Evolutionary conservation across 2,329 filamentous ascomycete genomes (phyloP).

Genomic region (Diaporthe australafricana): DNA sequence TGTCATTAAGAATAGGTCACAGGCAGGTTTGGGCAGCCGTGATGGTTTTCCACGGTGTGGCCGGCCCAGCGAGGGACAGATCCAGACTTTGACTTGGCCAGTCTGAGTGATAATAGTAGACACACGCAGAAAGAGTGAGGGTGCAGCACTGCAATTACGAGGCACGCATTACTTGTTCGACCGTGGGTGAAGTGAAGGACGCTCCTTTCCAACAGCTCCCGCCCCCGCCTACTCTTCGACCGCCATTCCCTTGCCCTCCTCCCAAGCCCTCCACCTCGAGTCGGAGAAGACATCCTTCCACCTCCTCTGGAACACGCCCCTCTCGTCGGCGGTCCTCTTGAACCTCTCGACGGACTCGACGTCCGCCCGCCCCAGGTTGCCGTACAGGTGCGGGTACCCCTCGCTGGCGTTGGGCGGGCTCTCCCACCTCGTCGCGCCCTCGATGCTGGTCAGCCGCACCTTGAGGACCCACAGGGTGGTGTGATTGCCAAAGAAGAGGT

Average conservation of each 20-base stretch:
- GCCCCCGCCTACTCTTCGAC: background rate
- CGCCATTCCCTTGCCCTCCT: conserved; percentile 6
- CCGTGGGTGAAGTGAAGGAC: background rate
- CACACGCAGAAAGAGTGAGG: background rate
- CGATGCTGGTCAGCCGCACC: conserved; percentile 60
- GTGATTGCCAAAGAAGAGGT: conserved; percentile 55
- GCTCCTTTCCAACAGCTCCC: background rate
- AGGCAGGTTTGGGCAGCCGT: background rate
- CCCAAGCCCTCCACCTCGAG: conserved; percentile 55
- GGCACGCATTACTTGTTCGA: background rate
- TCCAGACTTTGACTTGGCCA: background rate
- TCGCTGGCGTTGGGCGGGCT: conserved; percentile 50
- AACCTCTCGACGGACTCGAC: conserved; percentile 61
- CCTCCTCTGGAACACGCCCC: conserved; percentile 23
- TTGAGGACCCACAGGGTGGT: conserved; percentile 63
- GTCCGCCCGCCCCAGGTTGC: conserved; percentile 65
- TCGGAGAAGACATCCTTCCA: conserved; percentile 60
- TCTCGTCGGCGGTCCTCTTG: conserved; percentile 53
- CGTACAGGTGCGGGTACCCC: conserved; percentile 70
- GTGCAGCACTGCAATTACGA: background rate
- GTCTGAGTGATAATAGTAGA: background rate
- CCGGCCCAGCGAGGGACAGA: background rate
- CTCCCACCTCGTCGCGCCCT: conserved; percentile 65
- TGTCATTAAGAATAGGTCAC: background rate
- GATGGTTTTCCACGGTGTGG: background rate